A percentile compares a stretch with the other conserved stretches of the same genome.
These are phyloP conservation scores for Rhododendron molle DNA, from an alignment of 148 eudicot genomes.

Conservation along the genomic window DNA sequence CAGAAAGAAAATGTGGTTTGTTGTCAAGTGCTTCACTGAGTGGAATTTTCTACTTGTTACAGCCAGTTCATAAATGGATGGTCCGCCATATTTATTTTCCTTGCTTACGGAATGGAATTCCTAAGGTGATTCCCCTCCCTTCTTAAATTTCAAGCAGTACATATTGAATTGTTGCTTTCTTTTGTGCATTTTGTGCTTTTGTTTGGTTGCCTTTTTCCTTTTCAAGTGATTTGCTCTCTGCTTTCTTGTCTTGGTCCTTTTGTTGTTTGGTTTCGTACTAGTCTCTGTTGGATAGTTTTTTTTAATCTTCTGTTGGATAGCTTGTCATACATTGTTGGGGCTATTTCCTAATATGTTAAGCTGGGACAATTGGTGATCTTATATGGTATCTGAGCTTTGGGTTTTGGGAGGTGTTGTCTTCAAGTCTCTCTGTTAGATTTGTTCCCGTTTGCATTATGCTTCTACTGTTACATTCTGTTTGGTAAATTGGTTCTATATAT, in stretches of 20 bases:
- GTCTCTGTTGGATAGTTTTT: neutral
- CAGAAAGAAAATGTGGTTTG: neutral
- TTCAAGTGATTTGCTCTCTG: neutral
- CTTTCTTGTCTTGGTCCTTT: neutral
- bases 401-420: neutral
- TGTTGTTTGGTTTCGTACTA: neutral
- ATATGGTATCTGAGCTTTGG: neutral
- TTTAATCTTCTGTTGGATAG: neutral
- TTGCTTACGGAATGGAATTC: slow-evolving; percentile 79
- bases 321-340: neutral
- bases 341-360: neutral
- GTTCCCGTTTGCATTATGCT: neutral
- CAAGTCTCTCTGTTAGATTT: neutral
- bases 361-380: neutral
- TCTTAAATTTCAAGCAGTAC: slow-evolving; percentile 4
- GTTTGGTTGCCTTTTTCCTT: neutral
- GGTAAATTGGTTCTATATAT: neutral
- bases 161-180: neutral
- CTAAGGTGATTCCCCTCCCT: slow-evolving; percentile 50
- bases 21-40: slow-evolving; percentile 14
- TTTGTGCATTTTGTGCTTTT: neutral
- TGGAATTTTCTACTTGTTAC: slow-evolving; percentile 14
- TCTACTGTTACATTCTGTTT: neutral
- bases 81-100: slow-evolving; percentile 92
- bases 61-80: slow-evolving; percentile 99